These are phyloP conservation scores for Mycena galericulata DNA, from an alignment of 768 basidiomycete genomes.

Conservation along the genomic window DNA sequence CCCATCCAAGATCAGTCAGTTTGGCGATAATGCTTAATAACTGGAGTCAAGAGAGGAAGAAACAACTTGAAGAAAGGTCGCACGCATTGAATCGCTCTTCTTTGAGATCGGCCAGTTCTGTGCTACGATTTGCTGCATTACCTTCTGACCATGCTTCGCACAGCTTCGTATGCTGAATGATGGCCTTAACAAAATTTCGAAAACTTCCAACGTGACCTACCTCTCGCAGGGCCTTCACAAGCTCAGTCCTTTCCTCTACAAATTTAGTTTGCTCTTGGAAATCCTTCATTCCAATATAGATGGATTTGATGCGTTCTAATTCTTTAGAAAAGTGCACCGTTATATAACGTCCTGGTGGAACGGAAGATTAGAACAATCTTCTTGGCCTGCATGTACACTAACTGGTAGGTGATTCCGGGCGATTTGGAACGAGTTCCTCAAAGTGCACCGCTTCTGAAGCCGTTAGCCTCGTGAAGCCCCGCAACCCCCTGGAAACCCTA, in stretches of 20 bases:
- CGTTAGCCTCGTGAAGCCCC: background rate
- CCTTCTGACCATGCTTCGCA: conserved; percentile 56
- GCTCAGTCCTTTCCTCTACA: conserved; percentile 46
- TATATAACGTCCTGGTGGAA: conserved; percentile 32
- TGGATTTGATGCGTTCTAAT: conserved; percentile 43
- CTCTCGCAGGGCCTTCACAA: conserved; percentile 46
- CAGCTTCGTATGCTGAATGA: conserved; percentile 51
- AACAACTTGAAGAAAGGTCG: conserved; percentile 32
- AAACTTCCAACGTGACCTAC: conserved; percentile 34
- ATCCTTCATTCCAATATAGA: conserved; percentile 6
- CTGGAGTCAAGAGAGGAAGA: background rate
- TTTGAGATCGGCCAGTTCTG: conserved; percentile 57
- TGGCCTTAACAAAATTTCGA: background rate
- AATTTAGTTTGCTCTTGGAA: conserved; percentile 42
- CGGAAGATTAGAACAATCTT: background rate
- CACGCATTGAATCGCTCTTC: conserved; percentile 59
- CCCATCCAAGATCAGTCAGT: conserved; percentile 63
- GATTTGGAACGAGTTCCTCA: conserved; percentile 17
- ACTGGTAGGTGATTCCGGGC: conserved; percentile 19
- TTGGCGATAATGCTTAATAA: conserved; percentile 62
- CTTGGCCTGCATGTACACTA: background rate
- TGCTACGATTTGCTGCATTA: conserved; percentile 52
- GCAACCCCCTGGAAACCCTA: conserved; percentile 7
- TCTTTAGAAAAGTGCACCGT: conserved; percentile 36
- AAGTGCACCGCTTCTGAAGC: background rate